phyloP scores from a whole-genome alignment of 352 stramenopile genomes.

The Phytophthora constricta region DNA sequence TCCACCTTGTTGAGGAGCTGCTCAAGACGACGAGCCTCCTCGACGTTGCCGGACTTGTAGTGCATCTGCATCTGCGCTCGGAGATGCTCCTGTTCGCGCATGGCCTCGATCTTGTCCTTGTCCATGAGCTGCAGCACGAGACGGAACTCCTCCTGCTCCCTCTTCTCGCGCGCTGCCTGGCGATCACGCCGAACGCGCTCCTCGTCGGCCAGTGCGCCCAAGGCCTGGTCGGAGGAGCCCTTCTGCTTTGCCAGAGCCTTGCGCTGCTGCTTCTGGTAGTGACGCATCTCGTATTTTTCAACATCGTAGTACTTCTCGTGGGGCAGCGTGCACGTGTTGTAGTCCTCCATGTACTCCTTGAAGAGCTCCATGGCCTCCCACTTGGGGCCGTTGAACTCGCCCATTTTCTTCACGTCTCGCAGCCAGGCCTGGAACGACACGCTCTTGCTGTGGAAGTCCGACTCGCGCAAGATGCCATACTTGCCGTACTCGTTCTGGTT shows the following conservation, averaged over 20 bases:
- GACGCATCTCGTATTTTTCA: slow-evolving; percentile 96
- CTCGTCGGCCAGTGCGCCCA: slow-evolving; percentile 55
- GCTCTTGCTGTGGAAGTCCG: slow-evolving; percentile 91
- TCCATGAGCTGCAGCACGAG: slow-evolving; percentile 86
- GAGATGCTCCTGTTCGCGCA: slow-evolving; percentile 86
- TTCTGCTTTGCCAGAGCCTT: slow-evolving; percentile 49
- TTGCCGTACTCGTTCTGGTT: slow-evolving; percentile 95
- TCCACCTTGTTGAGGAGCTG: slow-evolving; percentile 74
- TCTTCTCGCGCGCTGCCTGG: slow-evolving; percentile 52
- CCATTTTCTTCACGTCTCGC: slow-evolving; percentile 92
- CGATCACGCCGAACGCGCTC: slow-evolving; percentile 71
- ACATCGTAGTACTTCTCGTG: slow-evolving; percentile 99
- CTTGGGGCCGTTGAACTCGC: slow-evolving; percentile 86
- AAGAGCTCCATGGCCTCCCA: slow-evolving; percentile 92
- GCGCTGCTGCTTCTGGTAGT: slow-evolving; percentile 89
- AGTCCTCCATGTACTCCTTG: slow-evolving; percentile 96
- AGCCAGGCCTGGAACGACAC: slow-evolving; percentile 96
- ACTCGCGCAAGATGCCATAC: slow-evolving; percentile 95
- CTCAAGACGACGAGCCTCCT: slow-evolving; percentile 85
- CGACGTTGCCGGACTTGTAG: slow-evolving; percentile 90
- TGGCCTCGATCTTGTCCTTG: slow-evolving; percentile 86
- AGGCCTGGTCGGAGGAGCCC: slow-evolving; percentile 15
- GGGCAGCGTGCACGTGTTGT: slow-evolving; percentile 97
- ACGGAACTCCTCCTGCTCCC: slow-evolving; percentile 79
- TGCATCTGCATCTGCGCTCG: slow-evolving; percentile 90